Evolutionary conservation across 768 basidiomycete species (phyloP).

Genomic region (Calocera cornea): DNA sequence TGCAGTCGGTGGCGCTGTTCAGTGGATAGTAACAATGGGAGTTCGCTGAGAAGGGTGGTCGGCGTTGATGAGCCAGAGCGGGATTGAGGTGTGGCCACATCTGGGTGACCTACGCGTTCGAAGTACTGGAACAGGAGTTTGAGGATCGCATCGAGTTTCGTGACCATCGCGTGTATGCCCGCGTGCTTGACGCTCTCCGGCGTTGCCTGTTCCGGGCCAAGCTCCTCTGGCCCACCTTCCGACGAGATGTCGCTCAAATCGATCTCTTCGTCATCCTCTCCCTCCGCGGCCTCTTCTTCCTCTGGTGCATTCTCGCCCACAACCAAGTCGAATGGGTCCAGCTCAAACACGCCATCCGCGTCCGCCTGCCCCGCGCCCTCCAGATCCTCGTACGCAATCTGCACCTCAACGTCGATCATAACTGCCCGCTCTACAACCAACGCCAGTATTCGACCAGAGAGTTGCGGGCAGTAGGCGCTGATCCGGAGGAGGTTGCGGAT

Average conservation of each 20-base stretch:
- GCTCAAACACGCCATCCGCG: constrained; percentile 37
- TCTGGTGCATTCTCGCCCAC: constrained; percentile 32
- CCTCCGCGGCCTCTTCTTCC: constrained; percentile 25
- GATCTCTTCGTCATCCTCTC: constrained; percentile 29
- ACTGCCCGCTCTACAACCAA: constrained; percentile 88
- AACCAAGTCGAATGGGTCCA: constrained; percentile 77
- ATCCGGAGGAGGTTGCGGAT: constrained; percentile 78
- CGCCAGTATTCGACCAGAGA: constrained; percentile 65
- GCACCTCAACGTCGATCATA: constrained; percentile 95
- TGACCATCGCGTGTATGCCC: constrained; percentile 73
- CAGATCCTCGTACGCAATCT: constrained; percentile 85
- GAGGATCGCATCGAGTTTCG: constrained; percentile 81
- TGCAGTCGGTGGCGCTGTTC: constrained; percentile 31
- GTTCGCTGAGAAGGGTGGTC: neutral
- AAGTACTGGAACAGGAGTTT: constrained; percentile 79
- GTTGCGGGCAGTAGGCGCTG: constrained; percentile 75
- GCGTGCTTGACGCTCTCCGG: constrained; percentile 41
- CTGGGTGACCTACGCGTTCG: constrained; percentile 28
- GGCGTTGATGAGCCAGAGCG: constrained; percentile 9
- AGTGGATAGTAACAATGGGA: constrained; percentile 7
- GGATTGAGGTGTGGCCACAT: constrained; percentile 5
- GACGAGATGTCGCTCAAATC: constrained; percentile 57
- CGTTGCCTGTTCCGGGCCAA: constrained; percentile 19
- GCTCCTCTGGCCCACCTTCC: constrained; percentile 39
- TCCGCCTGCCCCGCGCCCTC: constrained; percentile 35